phyloP scores from a whole-genome alignment of 441 rosid genomes.

The Brassica hybrid region DNA sequence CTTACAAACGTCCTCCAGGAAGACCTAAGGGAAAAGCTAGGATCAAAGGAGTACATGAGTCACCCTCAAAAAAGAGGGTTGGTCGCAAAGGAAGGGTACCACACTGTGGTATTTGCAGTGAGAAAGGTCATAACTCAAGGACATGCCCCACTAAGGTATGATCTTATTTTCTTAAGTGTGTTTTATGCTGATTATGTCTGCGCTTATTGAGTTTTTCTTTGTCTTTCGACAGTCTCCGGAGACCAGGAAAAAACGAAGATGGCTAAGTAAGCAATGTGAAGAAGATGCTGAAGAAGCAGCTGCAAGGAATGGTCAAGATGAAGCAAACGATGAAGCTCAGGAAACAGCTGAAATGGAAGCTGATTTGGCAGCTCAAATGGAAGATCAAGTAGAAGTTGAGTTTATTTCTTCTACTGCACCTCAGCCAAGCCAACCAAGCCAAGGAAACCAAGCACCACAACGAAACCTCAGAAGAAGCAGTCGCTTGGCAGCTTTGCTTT shows the following conservation, averaged over 20 bases:
- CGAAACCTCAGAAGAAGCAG: not conserved
- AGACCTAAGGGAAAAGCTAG: not conserved
- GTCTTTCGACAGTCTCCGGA: not conserved
- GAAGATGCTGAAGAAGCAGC: not conserved
- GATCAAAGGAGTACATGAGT: not conserved
- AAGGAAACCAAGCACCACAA: not conserved
- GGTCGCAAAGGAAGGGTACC: not conserved
- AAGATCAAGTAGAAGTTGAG: not conserved
- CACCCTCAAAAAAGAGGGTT: not conserved
- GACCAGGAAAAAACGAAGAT: not conserved
- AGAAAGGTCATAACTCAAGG: not conserved
- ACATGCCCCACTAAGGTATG: not conserved
- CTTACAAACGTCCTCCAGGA: not conserved
- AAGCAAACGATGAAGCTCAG: no score
- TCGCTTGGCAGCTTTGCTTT: not conserved
- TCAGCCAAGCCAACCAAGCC: not conserved
- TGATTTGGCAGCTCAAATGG: not conserved
- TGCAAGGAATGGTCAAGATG: not conserved
- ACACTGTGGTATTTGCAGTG: not conserved
- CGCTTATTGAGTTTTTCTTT: not conserved
- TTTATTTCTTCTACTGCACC: not conserved
- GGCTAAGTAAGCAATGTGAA: not conserved
- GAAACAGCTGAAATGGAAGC: not conserved
- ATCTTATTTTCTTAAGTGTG: not conserved
- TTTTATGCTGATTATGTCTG: not conserved